phyloP scores from a whole-genome alignment of 2,329 filamentous ascomycete genomes.

The Zasmidium citrigriseum region DNA sequence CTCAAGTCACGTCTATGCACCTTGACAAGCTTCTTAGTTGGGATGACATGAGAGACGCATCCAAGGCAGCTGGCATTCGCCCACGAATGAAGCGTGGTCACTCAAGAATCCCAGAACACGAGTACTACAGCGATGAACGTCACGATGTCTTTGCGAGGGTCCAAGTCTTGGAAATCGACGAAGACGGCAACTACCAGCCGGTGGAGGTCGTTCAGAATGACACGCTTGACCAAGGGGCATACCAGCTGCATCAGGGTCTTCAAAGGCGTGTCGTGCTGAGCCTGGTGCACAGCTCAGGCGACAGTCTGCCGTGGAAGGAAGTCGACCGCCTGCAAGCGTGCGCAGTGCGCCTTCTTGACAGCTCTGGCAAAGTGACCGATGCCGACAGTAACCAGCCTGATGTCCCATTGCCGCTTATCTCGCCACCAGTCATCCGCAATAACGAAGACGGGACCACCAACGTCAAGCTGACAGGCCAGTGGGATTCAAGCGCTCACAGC shows the following conservation, averaged over 20 bases:
- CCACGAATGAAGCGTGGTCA: conserved; percentile 46
- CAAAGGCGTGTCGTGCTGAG: conserved; percentile 86
- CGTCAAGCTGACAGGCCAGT: conserved; percentile 85
- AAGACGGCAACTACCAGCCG: conserved; percentile 85
- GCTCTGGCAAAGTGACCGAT: conserved; percentile 80
- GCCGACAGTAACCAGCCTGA: conserved; percentile 67
- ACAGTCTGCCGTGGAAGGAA: conserved; percentile 85
- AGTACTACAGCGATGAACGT: conserved; percentile 90
- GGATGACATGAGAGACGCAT: conserved; percentile 92
- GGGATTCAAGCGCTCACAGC: conserved; percentile 92
- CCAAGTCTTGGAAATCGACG: conserved; percentile 88
- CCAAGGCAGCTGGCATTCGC: conserved; percentile 57
- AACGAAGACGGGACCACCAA: conserved; percentile 89
- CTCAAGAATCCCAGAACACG: conserved; percentile 80
- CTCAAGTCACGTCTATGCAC: conserved; percentile 88
- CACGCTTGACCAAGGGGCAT: conserved; percentile 83
- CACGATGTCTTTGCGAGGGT: conserved; percentile 88
- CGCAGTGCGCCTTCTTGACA: conserved; percentile 79
- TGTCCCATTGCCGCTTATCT: conserved; percentile 73
- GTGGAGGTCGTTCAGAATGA: conserved; percentile 88
- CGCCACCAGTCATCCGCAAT: conserved; percentile 75
- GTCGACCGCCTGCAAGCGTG: conserved; percentile 76
- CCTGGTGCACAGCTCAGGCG: conserved; percentile 87
- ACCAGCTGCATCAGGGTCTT: conserved; percentile 91
- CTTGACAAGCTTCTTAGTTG: conserved; percentile 96